Evolutionary conservation across 345 rosid species (phyloP), one percentile per base, ranked within the genome.

Genomic region (Aethionema arabicum): DNA sequence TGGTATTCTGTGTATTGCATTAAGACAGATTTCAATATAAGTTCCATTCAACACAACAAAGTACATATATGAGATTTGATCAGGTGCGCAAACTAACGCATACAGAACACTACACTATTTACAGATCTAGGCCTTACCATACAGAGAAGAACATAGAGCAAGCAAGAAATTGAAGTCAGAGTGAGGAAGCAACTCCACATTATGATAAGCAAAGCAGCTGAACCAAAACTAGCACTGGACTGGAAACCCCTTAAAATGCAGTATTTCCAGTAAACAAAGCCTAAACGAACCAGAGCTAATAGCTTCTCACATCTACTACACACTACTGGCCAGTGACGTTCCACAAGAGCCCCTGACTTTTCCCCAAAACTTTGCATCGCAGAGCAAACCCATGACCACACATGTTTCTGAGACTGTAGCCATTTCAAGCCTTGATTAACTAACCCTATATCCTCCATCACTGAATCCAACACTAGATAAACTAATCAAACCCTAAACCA

Each of bases 131-230:
- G 31, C n/a, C 84, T n/a, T 85, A 93, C 99, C 95, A 90, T 84
- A 71, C 85, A 78, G 35, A 84, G 78, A n/a, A 93, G 82, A 11
- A 85, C 90, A 74, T 85, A 87, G 64, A 84, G 61, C 82, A 93
- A 72, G 81, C 96, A 90, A 71, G 95, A 72, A 68, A 87, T 30
- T 36, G 99, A 93, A 73, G 97, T 90, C 63, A 93, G 77, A 65
- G 91, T 90, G 51, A 93, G 91, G 76, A 93, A 93, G 81, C 85
- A 87, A 72, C 96, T 84, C 99, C 99, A 93, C 85, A 90, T 87
- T 52, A 93, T 93, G 51, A 90, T 68, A 4, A 93, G 83, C 81
- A 90, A 74, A 2, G 95, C 79, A 46, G 97, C 95, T 1, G 96
- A 86, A 65, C 97, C 96, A 59, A 93, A 68, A 59, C 67, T 82